Base-by-base conservation (phyloP, 2,329 filamentous ascomycete species). In the Aspergillus ochraceus region DNA sequence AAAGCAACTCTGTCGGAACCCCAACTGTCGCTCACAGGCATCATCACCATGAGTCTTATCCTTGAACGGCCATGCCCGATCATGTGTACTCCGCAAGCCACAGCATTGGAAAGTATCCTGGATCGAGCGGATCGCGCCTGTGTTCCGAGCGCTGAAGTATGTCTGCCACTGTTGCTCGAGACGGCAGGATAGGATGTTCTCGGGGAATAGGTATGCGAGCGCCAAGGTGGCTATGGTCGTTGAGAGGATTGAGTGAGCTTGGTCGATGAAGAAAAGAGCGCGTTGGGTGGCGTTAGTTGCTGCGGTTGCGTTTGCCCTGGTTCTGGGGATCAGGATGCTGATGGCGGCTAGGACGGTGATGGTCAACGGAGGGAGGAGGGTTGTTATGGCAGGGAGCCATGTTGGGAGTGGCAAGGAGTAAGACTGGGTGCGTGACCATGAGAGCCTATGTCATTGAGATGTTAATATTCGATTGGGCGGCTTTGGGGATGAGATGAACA, bases 1-100 rank as follows among this genome's bases (percentile, higher is more conserved):
- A 3, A 70, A 47, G 59, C 74, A 77, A 30, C 70, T 70, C 24
- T 61, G 63, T 12, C 45, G 54, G 61, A 76, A 77, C 12, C 72
- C 72, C 1, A 71, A 55, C 51, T 70, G 70, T 20, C 58, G 19
- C 42, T 74, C 71, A 60, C 75, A 77, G 0, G 72, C 69, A 49
- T 68, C 58, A 24, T 72, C 72, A 2, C 65, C 68, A 24, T 75
- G 65, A 8, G 55, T 58, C 0, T 55, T 58, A 32, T 73, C 70
- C 49, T 75, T 76, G 60, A 77, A 77, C 1, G 74, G 74, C 74
- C 74, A 77, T 2, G 74, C 72, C 17, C 72, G 64, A 54, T 77
- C 74, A 57, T 65, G 72, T n/a, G 70, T 65, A 46, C 74, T 76
- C 36, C 73, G 65, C 9, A 74, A 61, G 2, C 75, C 75, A 46